Conservation (phyloP, 1,284 basidiomycete genomes). For the Mycena sp. region DNA sequence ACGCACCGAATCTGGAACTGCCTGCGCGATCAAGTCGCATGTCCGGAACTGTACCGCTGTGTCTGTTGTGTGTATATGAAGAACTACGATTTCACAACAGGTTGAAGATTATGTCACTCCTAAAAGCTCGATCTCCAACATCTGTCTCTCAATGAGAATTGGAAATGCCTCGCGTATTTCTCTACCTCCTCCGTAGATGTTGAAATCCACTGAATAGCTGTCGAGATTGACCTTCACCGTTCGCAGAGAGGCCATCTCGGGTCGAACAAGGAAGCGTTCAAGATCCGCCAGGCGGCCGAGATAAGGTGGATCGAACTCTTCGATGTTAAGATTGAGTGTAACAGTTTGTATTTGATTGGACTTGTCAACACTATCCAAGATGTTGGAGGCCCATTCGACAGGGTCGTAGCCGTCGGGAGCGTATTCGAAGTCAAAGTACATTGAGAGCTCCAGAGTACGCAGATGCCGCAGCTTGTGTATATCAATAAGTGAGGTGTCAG, state of each 20-base stretch:
- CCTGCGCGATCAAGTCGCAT: too few relatives aligned
- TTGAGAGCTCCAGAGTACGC: slow-evolving; percentile 12
- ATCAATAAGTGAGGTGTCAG: slow-evolving; percentile 4
- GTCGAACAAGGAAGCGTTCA: slow-evolving; percentile 3
- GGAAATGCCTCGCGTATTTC: slow-evolving; percentile 6
- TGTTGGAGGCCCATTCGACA: slow-evolving; percentile 1
- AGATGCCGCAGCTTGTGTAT: background rate
- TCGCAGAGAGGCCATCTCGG: slow-evolving; percentile 8
- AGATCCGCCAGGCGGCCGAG: slow-evolving; percentile 3
- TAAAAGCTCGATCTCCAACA: slow-evolving; percentile 10
- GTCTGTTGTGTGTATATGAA: too few relatives aligned
- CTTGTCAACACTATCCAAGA: background rate
- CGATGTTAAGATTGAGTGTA: slow-evolving; percentile 13
- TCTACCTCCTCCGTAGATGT: slow-evolving; percentile 4
- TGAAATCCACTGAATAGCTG: slow-evolving; percentile 14
- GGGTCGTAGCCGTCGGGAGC: slow-evolving; percentile 15
- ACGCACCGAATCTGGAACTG: too few relatives aligned
- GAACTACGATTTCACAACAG: too few relatives aligned
- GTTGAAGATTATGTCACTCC: too few relatives aligned
- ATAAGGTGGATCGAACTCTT: slow-evolving; percentile 9
- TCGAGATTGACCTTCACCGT: slow-evolving; percentile 11
- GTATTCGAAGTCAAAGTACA: slow-evolving; percentile 7
- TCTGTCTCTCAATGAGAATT: background rate
- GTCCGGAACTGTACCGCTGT: too few relatives aligned
- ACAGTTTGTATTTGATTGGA: slow-evolving; percentile 7